These are phyloP conservation scores for Tricholoma saponaceum DNA, from an alignment of 768 basidiomycete species.

Conservation along the genomic window DNA sequence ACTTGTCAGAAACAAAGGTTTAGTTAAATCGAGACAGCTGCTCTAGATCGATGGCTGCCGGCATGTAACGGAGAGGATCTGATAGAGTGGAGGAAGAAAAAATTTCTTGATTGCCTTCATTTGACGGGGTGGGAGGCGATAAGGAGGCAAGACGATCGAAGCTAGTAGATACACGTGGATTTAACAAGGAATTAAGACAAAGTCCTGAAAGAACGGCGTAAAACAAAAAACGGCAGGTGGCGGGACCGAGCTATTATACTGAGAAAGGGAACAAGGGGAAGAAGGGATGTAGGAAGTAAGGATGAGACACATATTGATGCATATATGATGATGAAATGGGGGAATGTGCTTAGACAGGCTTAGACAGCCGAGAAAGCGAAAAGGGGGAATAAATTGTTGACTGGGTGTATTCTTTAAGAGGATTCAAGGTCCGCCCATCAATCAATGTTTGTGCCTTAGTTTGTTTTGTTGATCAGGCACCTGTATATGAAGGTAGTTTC, in stretches of 20 bases:
- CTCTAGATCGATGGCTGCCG: neutral
- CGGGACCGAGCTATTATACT: neutral
- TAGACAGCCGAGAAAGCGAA: neutral
- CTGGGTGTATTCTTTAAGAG: neutral
- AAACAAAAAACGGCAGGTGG: neutral
- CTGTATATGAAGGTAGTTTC: constrained; percentile 11
- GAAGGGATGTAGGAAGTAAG: no score
- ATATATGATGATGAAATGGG: no score
- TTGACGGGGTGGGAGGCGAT: neutral
- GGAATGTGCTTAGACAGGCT: no score
- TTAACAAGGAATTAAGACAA: neutral
- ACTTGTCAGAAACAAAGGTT: neutral
- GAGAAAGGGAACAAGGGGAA: neutral
- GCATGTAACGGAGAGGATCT: neutral
- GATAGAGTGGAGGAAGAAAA: neutral
- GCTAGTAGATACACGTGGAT: neutral
- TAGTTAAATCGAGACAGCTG: neutral
- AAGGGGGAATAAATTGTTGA: neutral
- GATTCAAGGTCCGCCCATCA: neutral
- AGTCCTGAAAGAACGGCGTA: neutral
- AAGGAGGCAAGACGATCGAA: neutral
- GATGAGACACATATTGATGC: no score
- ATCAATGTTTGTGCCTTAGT: constrained; percentile 2
- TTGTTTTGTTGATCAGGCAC: constrained; percentile 23
- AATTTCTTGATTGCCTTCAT: neutral